A percentile compares a stretch with the other conserved stretches of the same genome.
Conservation (phyloP, 805 yeast species). For the Scheffersomyces spartinae region DNA sequence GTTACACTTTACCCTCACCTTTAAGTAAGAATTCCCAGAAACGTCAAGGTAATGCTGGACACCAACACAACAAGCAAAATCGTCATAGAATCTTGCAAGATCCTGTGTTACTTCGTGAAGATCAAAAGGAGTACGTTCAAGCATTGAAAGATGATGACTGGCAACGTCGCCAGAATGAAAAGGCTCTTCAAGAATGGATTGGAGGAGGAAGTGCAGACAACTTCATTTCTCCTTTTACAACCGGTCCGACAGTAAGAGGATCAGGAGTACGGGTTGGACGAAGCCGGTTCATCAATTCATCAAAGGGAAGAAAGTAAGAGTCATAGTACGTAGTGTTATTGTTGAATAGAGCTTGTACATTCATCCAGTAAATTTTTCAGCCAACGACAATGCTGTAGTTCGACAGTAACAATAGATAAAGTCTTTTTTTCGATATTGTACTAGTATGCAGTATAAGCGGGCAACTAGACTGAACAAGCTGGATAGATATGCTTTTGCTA, state of each 20-base stretch:
- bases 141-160: slow-evolving; percentile 83
- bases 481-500: no score
- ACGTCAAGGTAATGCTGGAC: slow-evolving; percentile 68
- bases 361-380: no score
- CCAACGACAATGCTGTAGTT: no score
- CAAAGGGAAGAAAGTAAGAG: slow-evolving; percentile 16
- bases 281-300: slow-evolving; percentile 70
- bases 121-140: slow-evolving; percentile 85
- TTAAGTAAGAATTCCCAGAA: slow-evolving; percentile 64
- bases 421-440: no score
- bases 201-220: slow-evolving; percentile 93
- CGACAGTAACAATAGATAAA: no score
- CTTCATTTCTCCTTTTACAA: slow-evolving; percentile 71
- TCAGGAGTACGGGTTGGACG: slow-evolving; percentile 74
- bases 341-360: slow-evolving; percentile 8
- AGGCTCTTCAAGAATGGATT: slow-evolving; percentile 80
- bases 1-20: slow-evolving; percentile 79
- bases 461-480: no score
- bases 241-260: slow-evolving; percentile 29
- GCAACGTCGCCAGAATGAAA: slow-evolving; percentile 79
- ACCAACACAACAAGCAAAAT: slow-evolving; percentile 57
- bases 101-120: slow-evolving; percentile 65
- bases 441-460: no score
- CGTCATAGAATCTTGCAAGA: slow-evolving; percentile 38
- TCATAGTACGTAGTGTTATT: no score